These are phyloP conservation scores for Stenocarpella maydis DNA, from an alignment of 2,329 filamentous ascomycete species.

Conservation along the genomic window DNA sequence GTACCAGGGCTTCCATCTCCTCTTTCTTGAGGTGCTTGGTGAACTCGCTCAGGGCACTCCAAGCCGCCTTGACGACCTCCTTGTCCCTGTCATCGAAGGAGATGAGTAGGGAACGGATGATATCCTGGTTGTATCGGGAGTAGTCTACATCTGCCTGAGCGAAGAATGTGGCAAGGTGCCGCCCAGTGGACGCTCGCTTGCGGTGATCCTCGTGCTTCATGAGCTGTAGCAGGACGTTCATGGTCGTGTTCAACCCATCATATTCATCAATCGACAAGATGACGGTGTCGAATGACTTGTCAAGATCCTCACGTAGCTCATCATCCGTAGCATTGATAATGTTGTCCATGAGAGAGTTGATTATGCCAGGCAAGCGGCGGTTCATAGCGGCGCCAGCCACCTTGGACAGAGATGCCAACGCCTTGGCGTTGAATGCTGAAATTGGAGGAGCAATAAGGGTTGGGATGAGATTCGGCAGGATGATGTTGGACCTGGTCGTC, in stretches of 20 bases:
- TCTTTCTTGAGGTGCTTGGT: conserved; percentile 93
- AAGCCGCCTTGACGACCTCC: conserved; percentile 87
- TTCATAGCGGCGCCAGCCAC: conserved; percentile 94
- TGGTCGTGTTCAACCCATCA: conserved; percentile 92
- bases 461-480: conserved; percentile 93
- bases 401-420: conserved; percentile 89
- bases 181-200: conserved; percentile 79
- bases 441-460: conserved; percentile 91
- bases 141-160: conserved; percentile 82
- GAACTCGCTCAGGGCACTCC: conserved; percentile 85
- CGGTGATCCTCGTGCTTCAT: conserved; percentile 93
- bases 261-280: conserved; percentile 93
- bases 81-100: conserved; percentile 89
- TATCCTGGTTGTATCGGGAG: conserved; percentile 94
- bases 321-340: conserved; percentile 82
- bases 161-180: conserved; percentile 89
- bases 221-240: conserved; percentile 89
- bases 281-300: conserved; percentile 85
- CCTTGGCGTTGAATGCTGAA: conserved; percentile 92
- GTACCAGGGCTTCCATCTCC: conserved; percentile 93
- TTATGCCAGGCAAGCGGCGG: conserved; percentile 84
- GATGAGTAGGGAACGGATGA: conserved; percentile 88
- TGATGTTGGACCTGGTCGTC: conserved; percentile 92
- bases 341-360: conserved; percentile 94
- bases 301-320: conserved; percentile 75